A percentile compares a stretch with the other conserved stretches of the same genome.
phyloP scores from a whole-genome alignment of 1,284 basidiomycete species.

The Pterulicium gracile region DNA sequence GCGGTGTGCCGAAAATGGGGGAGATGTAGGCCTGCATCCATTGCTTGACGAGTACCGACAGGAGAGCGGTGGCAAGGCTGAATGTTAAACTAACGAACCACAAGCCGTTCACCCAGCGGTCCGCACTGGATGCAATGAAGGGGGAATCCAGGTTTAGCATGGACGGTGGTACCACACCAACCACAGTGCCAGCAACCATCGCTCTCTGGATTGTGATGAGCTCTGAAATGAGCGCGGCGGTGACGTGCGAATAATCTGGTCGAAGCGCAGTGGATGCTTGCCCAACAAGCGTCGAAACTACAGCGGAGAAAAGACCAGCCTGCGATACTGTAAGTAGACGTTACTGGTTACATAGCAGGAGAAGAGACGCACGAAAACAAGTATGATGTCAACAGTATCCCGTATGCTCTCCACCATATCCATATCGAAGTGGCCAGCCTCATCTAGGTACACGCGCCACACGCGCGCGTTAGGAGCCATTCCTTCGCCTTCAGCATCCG shows the following conservation, averaged over 20 bases:
- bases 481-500: background rate
- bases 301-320: slow-evolving; percentile 3
- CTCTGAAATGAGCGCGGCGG: background rate
- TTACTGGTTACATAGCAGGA: too few species aligned
- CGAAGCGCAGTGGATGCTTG: background rate
- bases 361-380: slow-evolving; percentile 5
- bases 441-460: slow-evolving; percentile 1
- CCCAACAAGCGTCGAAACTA: background rate
- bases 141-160: background rate
- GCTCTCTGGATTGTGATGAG: background rate
- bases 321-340: too few species aligned
- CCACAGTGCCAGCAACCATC: background rate
- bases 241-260: background rate
- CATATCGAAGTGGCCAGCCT: background rate
- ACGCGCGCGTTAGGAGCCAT: background rate
- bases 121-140: background rate
- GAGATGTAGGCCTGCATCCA: slow-evolving; percentile 1
- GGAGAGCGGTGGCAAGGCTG: background rate
- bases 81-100: slow-evolving; percentile 1
- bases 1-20: background rate
- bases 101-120: slow-evolving; percentile 1
- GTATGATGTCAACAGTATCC: slow-evolving; percentile 2
- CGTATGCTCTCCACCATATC: slow-evolving; percentile 1
- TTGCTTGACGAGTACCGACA: slow-evolving; percentile 2
- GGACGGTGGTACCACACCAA: background rate